Evolutionary conservation across 257 asterid genomes (phyloP), one percentile per base, ranked within the genome.

Genomic region (Osmanthus fragrans): DNA sequence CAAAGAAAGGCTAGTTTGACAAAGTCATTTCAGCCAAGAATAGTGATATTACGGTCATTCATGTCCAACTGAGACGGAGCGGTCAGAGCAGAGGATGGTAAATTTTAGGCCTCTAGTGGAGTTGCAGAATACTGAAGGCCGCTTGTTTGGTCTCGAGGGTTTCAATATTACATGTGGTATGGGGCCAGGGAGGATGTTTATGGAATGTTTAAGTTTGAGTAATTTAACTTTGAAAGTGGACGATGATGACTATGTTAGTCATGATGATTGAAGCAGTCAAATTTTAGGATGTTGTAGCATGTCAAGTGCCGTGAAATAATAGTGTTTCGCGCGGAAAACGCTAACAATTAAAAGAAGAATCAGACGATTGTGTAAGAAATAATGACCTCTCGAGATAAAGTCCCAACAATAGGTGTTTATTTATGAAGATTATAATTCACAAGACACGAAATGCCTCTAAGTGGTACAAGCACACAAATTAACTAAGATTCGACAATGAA

Each of bases 201-300:
- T 90, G 91, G 97, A 92, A 70, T 93, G 99, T 71, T 82, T 95
- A 40, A 95, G 84, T 73, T 82, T 90, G 74, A 88, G 91, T 67
- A 88, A 90, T 72, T 86, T 94, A n/a, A 77, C 87, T 76, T 87
- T 94, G 19, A 87, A 86, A 80, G 85, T 80, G 18, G 92, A 86
- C 19, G 86, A 76, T 5, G 85, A 75, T 18, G 82, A 81, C 25
- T 23, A 25, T 68, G 80, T 36, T 56, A 76, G 77, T 74, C 79
- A 82, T 30, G 93, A 85, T 77, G 96, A 90, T 83, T 86, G 77
- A 82, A 81, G 84, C 16, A 90, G 94, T 72, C 96, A 86, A 79
- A 75, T 84, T 19, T 89, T 96, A 13, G 87, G 89, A 19, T 74
- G 84, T 74, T 83, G 80, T 76, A 84, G 94, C 29, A 60, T 86